Conservation (phyloP, 23 red algal species). For the Rhodosorus marinus region DNA sequence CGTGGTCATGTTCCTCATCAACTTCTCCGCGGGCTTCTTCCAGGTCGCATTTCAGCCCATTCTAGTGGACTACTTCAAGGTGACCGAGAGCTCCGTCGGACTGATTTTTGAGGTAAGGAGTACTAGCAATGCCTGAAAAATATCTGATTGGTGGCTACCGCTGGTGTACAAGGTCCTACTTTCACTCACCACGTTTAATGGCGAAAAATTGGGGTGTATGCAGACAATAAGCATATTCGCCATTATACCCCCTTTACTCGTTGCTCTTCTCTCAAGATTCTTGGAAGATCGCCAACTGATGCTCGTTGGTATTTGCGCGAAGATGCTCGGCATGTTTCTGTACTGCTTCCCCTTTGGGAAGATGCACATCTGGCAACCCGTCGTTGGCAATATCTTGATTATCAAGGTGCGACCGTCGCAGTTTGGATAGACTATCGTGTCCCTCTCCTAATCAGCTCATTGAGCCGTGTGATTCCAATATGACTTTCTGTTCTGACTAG, state of each 20-base stretch:
- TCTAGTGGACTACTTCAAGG: slow-evolving; percentile 20
- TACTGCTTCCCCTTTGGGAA: slow-evolving; percentile 21
- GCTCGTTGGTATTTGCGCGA: slow-evolving; percentile 17
- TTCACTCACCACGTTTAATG: no score
- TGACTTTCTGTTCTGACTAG: no score
- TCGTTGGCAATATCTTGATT: slow-evolving; percentile 7
- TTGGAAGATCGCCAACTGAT: slow-evolving; percentile 44
- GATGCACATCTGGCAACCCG: slow-evolving; percentile 36
- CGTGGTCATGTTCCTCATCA: slow-evolving; percentile 22
- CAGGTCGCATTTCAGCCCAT: slow-evolving; percentile 35
- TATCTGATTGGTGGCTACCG: no score
- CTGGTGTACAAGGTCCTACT: no score
- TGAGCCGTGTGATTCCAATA: no score
- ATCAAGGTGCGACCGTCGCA: no score
- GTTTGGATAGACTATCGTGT: no score
- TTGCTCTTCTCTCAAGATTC: slow-evolving; percentile 14
- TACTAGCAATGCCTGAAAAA: no score
- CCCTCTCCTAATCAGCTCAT: no score
- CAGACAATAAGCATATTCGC: slow-evolving; percentile 25
- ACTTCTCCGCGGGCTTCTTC: slow-evolving; percentile 24
- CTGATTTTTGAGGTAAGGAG: no score
- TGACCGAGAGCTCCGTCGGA: no score
- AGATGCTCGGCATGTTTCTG: slow-evolving; percentile 22
- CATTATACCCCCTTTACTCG: slow-evolving; percentile 17
- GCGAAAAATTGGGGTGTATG: no score